phyloP scores from a whole-genome alignment of 2,329 filamentous ascomycete species.

The Monilinia fructigena region DNA sequence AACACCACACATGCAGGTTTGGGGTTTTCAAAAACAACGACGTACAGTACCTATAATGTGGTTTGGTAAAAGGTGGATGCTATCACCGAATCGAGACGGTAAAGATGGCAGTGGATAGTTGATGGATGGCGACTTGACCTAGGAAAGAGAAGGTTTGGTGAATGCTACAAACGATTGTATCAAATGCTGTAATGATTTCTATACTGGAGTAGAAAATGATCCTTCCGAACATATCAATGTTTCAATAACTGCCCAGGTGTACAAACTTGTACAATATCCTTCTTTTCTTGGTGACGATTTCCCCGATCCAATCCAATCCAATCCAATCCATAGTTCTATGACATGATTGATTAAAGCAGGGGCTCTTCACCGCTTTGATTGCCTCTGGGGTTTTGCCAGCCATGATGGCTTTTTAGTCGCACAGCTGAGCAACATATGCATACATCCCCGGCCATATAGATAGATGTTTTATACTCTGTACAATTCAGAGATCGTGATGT shows the following conservation, averaged over 20 bases:
- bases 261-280: no score
- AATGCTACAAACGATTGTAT: background rate
- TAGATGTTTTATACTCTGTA: background rate
- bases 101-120: background rate
- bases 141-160: background rate
- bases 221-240: background rate
- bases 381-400: background rate
- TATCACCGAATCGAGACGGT: background rate
- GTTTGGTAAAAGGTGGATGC: conserved; percentile 1
- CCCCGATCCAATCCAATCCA: no score
- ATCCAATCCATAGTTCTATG: no score
- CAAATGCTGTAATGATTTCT: background rate
- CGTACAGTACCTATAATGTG: background rate
- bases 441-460: background rate
- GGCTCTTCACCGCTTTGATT: conserved; percentile 5
- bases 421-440: no score
- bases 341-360: background rate
- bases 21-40: conserved; percentile 6
- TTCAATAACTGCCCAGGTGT: background rate
- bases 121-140: background rate
- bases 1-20: conserved; percentile 14
- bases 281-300: background rate
- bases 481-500: background rate
- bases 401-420: background rate
- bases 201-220: background rate